Conservation (phyloP, 78 protist species). For the Planoprotostelium fungivorum region DNA sequence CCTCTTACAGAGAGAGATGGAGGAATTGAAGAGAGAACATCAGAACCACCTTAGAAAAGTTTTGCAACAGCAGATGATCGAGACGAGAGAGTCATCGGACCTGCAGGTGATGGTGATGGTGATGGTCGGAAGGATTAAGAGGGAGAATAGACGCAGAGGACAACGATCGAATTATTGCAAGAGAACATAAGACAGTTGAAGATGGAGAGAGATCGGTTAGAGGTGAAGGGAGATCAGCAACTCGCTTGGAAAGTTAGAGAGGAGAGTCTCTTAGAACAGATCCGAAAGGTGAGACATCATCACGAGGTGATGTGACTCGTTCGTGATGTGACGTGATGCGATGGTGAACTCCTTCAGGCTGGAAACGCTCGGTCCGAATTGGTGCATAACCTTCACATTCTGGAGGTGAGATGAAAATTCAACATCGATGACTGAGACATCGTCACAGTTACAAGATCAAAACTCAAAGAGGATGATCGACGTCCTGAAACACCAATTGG, state of each 20-base stretch:
- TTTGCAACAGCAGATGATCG: neutral
- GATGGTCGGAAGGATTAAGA: neutral
- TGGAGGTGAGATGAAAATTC: neutral
- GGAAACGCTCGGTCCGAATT: neutral
- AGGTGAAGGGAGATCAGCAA: neutral
- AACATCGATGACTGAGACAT: neutral
- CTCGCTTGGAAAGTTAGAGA: neutral
- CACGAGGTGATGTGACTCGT: neutral
- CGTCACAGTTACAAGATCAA: neutral
- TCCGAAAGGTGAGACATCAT: neutral
- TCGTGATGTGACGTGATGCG: too few relatives aligned
- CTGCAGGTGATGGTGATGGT: neutral
- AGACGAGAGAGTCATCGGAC: neutral
- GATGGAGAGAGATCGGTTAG: neutral
- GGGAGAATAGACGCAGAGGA: neutral
- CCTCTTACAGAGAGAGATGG: neutral
- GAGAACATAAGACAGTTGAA: neutral
- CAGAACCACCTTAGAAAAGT: neutral
- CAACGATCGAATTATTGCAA: neutral
- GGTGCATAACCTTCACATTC: neutral
- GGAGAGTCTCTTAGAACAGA: neutral
- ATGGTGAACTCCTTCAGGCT: neutral
- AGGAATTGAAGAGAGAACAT: neutral
- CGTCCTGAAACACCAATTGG: neutral
- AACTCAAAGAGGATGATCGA: neutral